Evolutionary conservation across 805 yeast species (phyloP).

Genomic region (Metschnikowia reukaufii): DNA sequence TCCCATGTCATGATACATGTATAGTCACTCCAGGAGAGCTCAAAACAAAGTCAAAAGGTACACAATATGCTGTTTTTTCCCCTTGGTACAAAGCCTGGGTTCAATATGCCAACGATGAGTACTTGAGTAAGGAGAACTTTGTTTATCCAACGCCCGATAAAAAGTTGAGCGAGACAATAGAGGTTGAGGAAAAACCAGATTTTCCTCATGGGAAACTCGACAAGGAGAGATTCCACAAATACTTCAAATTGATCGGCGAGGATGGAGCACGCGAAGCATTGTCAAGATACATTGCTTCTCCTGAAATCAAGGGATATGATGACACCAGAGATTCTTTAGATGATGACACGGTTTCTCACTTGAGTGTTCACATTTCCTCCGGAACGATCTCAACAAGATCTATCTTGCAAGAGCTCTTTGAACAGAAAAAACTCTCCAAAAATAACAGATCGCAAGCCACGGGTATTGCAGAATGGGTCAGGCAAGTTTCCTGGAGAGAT

Average conservation of each 20-base stretch:
- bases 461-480: conserved; percentile 45
- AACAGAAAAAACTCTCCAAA: conserved; percentile 25
- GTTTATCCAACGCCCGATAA: conserved; percentile 16
- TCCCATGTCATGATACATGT: conserved; percentile 40
- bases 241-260: conserved; percentile 34
- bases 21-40: conserved; percentile 42
- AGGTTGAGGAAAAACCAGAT: conserved; percentile 14
- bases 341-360: conserved; percentile 35
- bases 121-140: conserved; percentile 15
- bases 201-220: conserved; percentile 20
- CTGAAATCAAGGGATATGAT: conserved; percentile 31
- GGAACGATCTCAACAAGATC: conserved; percentile 48
- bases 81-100: conserved; percentile 45
- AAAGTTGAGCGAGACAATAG: conserved; percentile 12
- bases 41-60: conserved; percentile 34
- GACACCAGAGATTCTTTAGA: conserved; percentile 31
- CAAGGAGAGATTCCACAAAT: conserved; percentile 21
- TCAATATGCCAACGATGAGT: conserved; percentile 24
- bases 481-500: conserved; percentile 62
- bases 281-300: conserved; percentile 21
- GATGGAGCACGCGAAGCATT: conserved; percentile 30
- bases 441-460: conserved; percentile 27
- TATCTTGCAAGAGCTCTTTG: conserved; percentile 30
- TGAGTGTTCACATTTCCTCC: conserved; percentile 47
- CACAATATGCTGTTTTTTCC: conserved; percentile 44